A percentile compares a stretch with the other conserved stretches of the same genome.
Conservation (phyloP, 148 eudicot species). For the Chenopodium quinoa region DNA sequence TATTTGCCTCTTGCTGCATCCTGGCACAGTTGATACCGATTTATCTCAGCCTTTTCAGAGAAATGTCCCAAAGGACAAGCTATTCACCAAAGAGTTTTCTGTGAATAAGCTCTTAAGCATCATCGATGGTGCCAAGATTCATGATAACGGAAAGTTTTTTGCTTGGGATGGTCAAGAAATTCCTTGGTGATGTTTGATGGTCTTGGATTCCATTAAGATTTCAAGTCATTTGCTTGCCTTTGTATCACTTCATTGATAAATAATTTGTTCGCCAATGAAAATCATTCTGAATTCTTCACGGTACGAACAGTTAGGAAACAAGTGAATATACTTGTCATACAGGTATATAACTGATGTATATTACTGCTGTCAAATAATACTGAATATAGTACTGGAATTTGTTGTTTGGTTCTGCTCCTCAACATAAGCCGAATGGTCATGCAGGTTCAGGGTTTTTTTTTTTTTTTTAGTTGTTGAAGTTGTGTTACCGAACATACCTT, state of each 20-base stretch:
- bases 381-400: background rate
- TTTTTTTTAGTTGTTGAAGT: too few relatives aligned
- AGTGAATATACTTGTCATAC: background rate
- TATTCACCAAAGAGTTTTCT: conserved; percentile 80
- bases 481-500: too few relatives aligned
- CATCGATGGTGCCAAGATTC: conserved; percentile 56
- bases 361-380: background rate
- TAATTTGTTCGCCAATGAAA: background rate
- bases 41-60: conserved; percentile 83
- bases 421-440: too few relatives aligned
- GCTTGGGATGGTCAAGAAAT: conserved; percentile 99
- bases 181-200: conserved; percentile 47
- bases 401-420: too few relatives aligned
- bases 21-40: conserved; percentile 96
- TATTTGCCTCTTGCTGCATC: conserved; percentile 75
- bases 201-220: background rate
- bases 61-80: conserved; percentile 77
- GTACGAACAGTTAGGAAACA: background rate
- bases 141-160: conserved; percentile 85
- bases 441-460: too few relatives aligned
- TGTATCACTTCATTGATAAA: background rate
- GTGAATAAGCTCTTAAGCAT: conserved; percentile 76
- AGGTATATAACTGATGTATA: background rate
- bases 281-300: background rate
- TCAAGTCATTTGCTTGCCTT: background rate